phyloP scores from a whole-genome alignment of 345 rosid species.

The Cardamine occulta region DNA sequence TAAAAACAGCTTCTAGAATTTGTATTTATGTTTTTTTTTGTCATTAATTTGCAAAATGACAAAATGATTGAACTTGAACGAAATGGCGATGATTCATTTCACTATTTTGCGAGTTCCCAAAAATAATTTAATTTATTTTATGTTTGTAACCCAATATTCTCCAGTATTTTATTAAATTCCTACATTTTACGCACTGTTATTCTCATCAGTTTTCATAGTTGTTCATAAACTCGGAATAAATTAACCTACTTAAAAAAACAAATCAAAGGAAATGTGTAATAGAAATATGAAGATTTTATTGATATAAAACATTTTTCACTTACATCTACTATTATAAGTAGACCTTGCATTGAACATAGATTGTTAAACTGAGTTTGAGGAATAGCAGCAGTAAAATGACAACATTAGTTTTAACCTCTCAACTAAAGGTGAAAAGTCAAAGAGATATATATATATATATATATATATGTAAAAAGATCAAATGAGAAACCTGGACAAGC shows the following conservation, averaged over 20 bases:
- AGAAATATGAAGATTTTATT: neutral
- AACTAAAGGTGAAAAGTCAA: neutral
- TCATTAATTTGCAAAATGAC: neutral
- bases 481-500: constrained; percentile 67
- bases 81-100: neutral
- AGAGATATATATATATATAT: constrained; percentile 7
- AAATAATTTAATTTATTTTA: neutral
- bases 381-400: constrained; percentile 9
- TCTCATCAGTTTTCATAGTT: neutral
- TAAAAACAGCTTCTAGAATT: neutral
- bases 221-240: neutral
- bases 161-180: neutral
- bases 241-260: neutral
- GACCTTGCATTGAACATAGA: constrained; percentile 10
- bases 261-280: neutral
- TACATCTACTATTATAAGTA: neutral
- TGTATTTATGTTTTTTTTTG: neutral
- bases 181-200: neutral
- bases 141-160: neutral
- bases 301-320: constrained; percentile 7
- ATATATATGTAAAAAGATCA: constrained; percentile 19
- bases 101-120: neutral
- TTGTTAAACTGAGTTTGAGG: constrained; percentile 14
- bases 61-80: neutral
- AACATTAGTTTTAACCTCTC: constrained; percentile 23